Base-by-base conservation (phyloP, 306 rosid species). In the Quercus alba region DNA sequence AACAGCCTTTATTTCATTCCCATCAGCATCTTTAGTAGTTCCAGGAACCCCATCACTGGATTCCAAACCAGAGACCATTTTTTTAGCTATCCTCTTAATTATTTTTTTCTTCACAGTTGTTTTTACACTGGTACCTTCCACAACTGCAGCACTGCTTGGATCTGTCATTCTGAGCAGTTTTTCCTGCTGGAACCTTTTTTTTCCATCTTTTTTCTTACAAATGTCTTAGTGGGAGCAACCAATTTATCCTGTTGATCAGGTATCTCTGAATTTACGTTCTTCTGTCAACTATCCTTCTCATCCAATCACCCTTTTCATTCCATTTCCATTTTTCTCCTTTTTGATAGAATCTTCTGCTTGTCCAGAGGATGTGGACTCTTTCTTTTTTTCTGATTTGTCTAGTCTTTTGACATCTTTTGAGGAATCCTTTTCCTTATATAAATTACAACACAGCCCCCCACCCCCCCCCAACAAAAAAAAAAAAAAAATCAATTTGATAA, bases 81-180 rank as follows among this genome's bases (percentile, higher is more conserved):
- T 90, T 78, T 93, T 95, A 21, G 96, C 89, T 21, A 95, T 89
- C 80, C 95, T 91, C 84, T 88, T 95, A 77, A 95, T 93, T n/a
- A 95, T 77, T 89, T 95, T 95, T 91, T 82, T 95, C 90, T 88
- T 90, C 35, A 87, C 91, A 26, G 77, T 76, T 70, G 90, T 82
- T 85, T 93, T 93, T 18, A 28, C 86, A 75, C 83, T n/a, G 63
- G 87, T 52, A 81, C 75, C 89, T 74, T 78, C 80, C 35, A 38
- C 78, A 52, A 55, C 87, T 71, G 82, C 70, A 83, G 77, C 85
- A 79, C 75, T 77, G 26, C 75, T 70, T 30, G 88, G 54, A 77
- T 90, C 94, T 30, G 84, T 81, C 85, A 56, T 56, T 84, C 26
- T 55, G 84, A 46, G 70, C 84, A 80, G 81, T 75, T 78, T 93